These are phyloP conservation scores for Lepidium sativum DNA, from an alignment of 345 rosid genomes.

Conservation along the genomic window DNA sequence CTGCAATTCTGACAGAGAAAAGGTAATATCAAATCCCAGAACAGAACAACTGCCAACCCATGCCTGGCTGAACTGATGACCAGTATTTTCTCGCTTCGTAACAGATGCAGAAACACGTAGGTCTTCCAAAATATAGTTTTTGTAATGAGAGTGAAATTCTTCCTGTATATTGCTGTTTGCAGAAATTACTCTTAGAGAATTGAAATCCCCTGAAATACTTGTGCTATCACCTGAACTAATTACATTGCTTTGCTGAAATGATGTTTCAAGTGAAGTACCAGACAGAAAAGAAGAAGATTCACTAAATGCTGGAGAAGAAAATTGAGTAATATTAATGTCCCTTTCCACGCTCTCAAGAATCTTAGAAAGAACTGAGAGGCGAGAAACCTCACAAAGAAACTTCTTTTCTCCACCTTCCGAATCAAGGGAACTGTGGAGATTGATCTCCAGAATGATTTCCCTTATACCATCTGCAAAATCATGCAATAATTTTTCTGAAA, in stretches of 20 bases:
- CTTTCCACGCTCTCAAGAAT: slow-evolving; percentile 37
- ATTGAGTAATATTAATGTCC: slow-evolving; percentile 46
- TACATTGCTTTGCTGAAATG: slow-evolving; percentile 29
- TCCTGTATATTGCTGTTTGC: slow-evolving; percentile 19
- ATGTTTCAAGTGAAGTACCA: slow-evolving; percentile 29
- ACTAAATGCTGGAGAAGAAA: slow-evolving; percentile 39
- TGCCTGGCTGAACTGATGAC: slow-evolving; percentile 31
- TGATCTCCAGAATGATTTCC: slow-evolving; percentile 55
- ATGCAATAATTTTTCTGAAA: not conserved
- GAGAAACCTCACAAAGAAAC: slow-evolving; percentile 50
- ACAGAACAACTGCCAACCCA: slow-evolving; percentile 69
- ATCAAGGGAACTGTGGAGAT: slow-evolving; percentile 45
- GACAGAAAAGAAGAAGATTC: slow-evolving; percentile 32
- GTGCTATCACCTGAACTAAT: slow-evolving; percentile 32
- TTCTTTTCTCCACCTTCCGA: slow-evolving; percentile 33
- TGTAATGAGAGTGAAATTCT: slow-evolving; percentile 31
- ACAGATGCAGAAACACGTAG: slow-evolving; percentile 42
- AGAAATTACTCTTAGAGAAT: slow-evolving; percentile 18
- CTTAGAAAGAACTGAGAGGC: slow-evolving; percentile 57
- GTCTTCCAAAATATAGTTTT: slow-evolving; percentile 55
- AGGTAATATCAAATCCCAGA: slow-evolving; percentile 58
- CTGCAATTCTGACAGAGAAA: slow-evolving; percentile 68
- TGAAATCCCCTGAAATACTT: slow-evolving; percentile 29
- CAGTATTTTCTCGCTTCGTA: slow-evolving; percentile 34
- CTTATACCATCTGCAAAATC: slow-evolving; percentile 50